Conservation (phyloP, 2,329 filamentous ascomycete genomes). For the Zymoseptoria tritici region DNA sequence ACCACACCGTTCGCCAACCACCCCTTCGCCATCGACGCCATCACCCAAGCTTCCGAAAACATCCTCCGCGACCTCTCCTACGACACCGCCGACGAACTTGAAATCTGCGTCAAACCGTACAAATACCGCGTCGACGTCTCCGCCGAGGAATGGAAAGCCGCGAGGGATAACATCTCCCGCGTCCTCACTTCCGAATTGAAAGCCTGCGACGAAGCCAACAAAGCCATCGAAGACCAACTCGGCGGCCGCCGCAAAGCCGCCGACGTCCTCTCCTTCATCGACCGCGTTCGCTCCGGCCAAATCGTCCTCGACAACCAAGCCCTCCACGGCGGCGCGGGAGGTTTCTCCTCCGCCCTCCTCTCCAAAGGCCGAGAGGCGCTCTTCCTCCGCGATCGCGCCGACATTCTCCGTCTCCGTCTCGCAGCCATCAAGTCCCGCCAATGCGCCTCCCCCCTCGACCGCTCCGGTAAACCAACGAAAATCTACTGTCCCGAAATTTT, state of each 20-base stretch:
- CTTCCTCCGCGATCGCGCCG: conserved; percentile 85
- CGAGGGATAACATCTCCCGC: conserved; percentile 70
- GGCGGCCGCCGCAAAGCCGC: conserved; percentile 77
- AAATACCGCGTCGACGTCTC: conserved; percentile 97
- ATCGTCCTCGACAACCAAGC: conserved; percentile 77
- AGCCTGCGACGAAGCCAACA: conserved; percentile 73
- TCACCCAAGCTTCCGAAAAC: conserved; percentile 78
- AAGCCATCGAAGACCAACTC: conserved; percentile 65
- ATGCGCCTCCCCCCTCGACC: conserved; percentile 60
- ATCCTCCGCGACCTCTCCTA: conserved; percentile 94
- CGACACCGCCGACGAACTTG: conserved; percentile 93
- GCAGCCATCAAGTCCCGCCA: conserved; percentile 84
- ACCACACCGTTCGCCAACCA: conserved; percentile 82
- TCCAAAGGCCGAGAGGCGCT: conserved; percentile 75
- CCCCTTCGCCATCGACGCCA: conserved; percentile 87
- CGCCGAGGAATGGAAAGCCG: conserved; percentile 77
- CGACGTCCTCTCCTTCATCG: conserved; percentile 86
- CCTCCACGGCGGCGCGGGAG: conserved; percentile 67
- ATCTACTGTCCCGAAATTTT: conserved; percentile 97
- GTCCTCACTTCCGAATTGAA: conserved; percentile 82
- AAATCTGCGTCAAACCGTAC: conserved; percentile 98
- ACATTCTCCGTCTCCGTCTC: conserved; percentile 84
- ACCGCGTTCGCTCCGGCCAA: conserved; percentile 80
- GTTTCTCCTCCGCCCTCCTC: conserved; percentile 84
- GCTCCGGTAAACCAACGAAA: conserved; percentile 54